Percentiles rank a stretch among this genome's conserved stretches.
These are phyloP conservation scores for Lithocarpus polystachyus DNA, from an alignment of 306 rosid genomes.

Conservation along the genomic window DNA sequence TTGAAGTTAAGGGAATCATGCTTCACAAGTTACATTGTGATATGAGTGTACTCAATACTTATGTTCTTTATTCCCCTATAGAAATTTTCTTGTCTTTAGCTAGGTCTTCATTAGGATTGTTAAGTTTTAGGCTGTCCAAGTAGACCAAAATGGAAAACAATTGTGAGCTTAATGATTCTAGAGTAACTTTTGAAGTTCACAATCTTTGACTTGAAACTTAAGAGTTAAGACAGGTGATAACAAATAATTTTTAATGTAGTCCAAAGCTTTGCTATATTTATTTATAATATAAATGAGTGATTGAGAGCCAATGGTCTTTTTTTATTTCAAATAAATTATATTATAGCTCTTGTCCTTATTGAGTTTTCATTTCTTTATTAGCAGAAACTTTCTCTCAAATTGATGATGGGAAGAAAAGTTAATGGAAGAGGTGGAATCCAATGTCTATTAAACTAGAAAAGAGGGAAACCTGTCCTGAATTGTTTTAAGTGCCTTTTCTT, in stretches of 20 bases:
- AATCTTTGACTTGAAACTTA: slow-evolving; percentile 38
- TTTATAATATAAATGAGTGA: neutral
- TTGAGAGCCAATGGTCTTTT: neutral
- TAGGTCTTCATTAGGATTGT: no score
- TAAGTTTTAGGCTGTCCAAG: neutral
- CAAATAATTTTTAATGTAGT: neutral
- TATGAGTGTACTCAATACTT: slow-evolving; percentile 22
- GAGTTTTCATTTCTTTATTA: no score
- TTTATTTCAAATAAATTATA: no score
- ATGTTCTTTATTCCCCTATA: slow-evolving; percentile 5
- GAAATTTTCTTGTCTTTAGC: neutral
- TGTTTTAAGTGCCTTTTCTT: neutral
- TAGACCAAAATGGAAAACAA: slow-evolving; percentile 9
- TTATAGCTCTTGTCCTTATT: no score
- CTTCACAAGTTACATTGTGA: slow-evolving; percentile 13
- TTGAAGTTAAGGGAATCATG: slow-evolving; percentile 21
- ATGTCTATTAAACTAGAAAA: neutral
- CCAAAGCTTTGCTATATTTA: neutral
- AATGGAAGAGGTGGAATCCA: slow-evolving; percentile 21
- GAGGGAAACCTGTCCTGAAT: neutral
- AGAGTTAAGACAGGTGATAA: slow-evolving; percentile 30
- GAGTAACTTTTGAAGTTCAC: slow-evolving; percentile 13
- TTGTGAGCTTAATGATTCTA: slow-evolving; percentile 29
- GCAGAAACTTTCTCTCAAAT: neutral
- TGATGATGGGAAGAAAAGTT: neutral